Evolutionary conservation across 1,139 yeast species (phyloP), one percentile per base, ranked within the genome.

Genomic region (Meyerozyma guilliermondii): DNA sequence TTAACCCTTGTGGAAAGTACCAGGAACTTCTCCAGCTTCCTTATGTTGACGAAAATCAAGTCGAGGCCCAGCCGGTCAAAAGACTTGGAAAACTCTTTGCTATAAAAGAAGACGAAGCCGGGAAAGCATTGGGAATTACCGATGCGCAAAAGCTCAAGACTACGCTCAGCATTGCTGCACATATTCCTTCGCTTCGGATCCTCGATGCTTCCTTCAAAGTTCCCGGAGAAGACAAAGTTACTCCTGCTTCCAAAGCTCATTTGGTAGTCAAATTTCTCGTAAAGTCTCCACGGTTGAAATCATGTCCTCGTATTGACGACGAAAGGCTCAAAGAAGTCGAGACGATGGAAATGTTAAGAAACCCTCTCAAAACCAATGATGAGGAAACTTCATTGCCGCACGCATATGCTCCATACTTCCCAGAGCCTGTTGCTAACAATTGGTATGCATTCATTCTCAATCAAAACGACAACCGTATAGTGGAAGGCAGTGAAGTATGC

Each of bases 11-110:
- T 41, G 77, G 80, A 11, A 70, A 69, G 44, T 63, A 74, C 48
- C 83, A 82, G 47, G 89, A 85, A 56, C 70, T 83, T 43, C 71
- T 85, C 50, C 98, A 92, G 68, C 73, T 92, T 49, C 97, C 97
- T 18, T 80, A 79, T 47, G 87, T 84, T 38, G 73, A 80, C 46
- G 62, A 70, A 11, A 59, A 56, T 4, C 62, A 64, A 3, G 66
- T 80, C 26, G 74, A 70, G 44, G 62, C 65, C 3, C 73, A 69
- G 46, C 63, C 66, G 24, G 68, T 83, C 39, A 69, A 74, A 45
- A 83, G 83, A 46, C 58, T 87, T 44, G 89, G 92, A 43, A 85
- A 84, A 57, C 65, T 87, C 41, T 71, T 84, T 49, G 76, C 84
- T 8, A 63, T 80, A 43, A 63, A 79, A 13, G 72, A 75, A 43